Conservation (phyloP, 2,329 filamentous ascomycete species). For the Paraphoma chrysanthemicola region DNA sequence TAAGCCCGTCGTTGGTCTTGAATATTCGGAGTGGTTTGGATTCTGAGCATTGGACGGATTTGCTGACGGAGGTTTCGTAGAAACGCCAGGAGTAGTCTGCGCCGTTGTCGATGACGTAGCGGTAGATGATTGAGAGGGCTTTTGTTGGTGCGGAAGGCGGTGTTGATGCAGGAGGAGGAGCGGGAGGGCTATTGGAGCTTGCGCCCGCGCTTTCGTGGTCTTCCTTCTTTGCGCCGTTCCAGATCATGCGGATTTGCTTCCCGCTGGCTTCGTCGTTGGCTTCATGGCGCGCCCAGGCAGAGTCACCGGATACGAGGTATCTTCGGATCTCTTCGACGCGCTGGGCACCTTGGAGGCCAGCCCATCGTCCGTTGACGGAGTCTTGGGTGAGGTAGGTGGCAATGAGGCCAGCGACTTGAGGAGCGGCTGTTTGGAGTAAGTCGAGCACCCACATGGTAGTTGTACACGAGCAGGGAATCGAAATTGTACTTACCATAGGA, state of each 20-base stretch:
- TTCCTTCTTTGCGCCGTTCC: slow-evolving; percentile 15
- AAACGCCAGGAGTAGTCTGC: background rate
- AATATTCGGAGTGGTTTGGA: background rate
- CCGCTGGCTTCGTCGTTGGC: background rate
- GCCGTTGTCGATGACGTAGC: background rate
- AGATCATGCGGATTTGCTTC: slow-evolving; percentile 5
- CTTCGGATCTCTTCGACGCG: slow-evolving; percentile 14
- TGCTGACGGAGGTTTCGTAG: background rate
- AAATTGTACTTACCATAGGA: no score
- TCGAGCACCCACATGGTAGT: background rate
- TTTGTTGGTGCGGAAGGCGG: background rate
- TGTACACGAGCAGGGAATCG: no score
- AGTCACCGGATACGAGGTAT: slow-evolving; percentile 6
- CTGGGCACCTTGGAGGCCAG: background rate
- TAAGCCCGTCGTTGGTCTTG: background rate
- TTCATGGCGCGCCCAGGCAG: slow-evolving; percentile 8
- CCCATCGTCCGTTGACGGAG: slow-evolving; percentile 2
- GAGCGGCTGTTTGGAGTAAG: slow-evolving; percentile 2
- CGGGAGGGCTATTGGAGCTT: background rate
- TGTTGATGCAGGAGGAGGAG: background rate
- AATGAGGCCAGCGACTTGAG: slow-evolving; percentile 12
- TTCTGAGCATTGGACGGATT: background rate
- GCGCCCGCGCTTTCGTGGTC: slow-evolving; percentile 8
- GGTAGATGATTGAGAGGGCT: background rate
- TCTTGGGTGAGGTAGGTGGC: slow-evolving; percentile 14